phyloP scores from a whole-genome alignment of 495 filamentous ascomycete genomes.

The Penicillium roqueforti region DNA sequence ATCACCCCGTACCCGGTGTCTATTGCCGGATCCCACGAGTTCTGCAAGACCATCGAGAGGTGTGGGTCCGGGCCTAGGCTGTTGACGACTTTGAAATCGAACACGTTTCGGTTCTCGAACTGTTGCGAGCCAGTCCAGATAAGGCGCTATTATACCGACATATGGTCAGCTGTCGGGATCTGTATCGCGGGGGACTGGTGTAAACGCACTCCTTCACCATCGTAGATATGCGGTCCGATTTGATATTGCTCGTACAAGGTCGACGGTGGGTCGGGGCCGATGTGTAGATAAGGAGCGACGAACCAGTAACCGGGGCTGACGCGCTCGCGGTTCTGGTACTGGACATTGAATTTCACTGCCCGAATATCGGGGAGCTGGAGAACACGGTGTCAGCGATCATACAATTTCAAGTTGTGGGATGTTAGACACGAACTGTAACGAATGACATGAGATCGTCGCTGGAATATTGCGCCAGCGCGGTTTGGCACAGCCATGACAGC shows the following conservation, averaged over 20 bases:
- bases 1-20: conserved; percentile 27
- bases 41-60: conserved; percentile 41
- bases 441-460: conserved; percentile 11
- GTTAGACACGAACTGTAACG: conserved; percentile 4
- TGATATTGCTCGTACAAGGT: conserved; percentile 32
- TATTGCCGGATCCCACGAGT: conserved; percentile 26
- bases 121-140: conserved; percentile 31
- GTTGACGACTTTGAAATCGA: conserved; percentile 37
- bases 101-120: conserved; percentile 32
- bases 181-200: background rate
- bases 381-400: conserved; percentile 3
- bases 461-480: conserved; percentile 7
- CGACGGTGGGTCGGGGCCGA: conserved; percentile 20
- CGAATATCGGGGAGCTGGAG: conserved; percentile 27
- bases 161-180: conserved; percentile 1
- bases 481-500: conserved; percentile 11
- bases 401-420: background rate
- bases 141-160: conserved; percentile 24
- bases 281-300: conserved; percentile 31
- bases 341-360: conserved; percentile 31
- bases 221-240: conserved; percentile 39
- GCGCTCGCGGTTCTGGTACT: conserved; percentile 24
- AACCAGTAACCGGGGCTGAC: conserved; percentile 36
- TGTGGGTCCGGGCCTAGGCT: conserved; percentile 31
- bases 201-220: conserved; percentile 33